These are phyloP conservation scores for Seiridium cupressi DNA, from an alignment of 2,329 filamentous ascomycete genomes.

Conservation along the genomic window DNA sequence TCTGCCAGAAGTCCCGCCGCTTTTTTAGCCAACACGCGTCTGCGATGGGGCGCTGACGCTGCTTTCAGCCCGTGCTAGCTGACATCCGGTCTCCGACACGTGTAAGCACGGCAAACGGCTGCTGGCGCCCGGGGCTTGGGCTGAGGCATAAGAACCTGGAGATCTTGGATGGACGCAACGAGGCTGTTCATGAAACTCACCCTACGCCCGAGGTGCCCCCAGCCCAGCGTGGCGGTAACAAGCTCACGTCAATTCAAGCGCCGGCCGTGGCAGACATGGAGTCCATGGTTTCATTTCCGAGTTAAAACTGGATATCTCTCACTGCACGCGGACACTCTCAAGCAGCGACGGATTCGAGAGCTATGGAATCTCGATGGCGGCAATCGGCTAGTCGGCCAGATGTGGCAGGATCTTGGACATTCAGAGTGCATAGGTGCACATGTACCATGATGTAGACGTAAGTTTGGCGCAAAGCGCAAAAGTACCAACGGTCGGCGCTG, in stretches of 20 bases:
- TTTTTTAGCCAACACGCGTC: background rate
- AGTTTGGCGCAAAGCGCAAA: background rate
- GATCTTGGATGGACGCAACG: no score
- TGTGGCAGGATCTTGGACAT: no score
- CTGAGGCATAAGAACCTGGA: background rate
- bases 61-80: background rate
- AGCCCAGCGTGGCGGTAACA: background rate
- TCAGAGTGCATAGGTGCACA: no score
- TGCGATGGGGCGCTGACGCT: background rate
- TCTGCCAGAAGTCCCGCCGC: background rate
- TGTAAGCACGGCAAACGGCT: background rate
- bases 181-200: no score
- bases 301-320: background rate
- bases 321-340: background rate
- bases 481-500: background rate
- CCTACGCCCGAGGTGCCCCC: no score
- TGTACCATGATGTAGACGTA: background rate
- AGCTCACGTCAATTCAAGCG: background rate
- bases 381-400: background rate
- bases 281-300: background rate
- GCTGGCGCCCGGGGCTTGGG: background rate
- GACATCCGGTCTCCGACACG: background rate
- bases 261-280: no score
- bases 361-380: background rate
- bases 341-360: background rate